phyloP scores from a whole-genome alignment of 2,329 filamentous ascomycete species.

The Curvularia spicifera region DNA sequence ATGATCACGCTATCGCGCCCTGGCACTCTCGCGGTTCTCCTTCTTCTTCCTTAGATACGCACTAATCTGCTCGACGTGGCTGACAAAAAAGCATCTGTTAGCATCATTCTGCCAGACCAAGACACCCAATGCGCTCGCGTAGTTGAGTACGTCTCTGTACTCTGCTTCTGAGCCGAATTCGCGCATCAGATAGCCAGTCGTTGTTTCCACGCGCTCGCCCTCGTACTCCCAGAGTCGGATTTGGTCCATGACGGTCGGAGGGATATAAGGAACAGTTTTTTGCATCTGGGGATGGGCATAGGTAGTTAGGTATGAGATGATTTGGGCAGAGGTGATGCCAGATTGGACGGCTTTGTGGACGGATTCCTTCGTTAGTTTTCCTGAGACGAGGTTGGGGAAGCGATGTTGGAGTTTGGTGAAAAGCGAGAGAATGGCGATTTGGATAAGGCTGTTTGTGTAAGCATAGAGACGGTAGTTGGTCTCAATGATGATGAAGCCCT shows the following conservation, averaged over 20 bases:
- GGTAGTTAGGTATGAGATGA: slow-evolving; percentile 88
- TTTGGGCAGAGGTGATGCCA: slow-evolving; percentile 94
- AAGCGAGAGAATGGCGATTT: slow-evolving; percentile 90
- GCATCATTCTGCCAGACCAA: slow-evolving; percentile 83
- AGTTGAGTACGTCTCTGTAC: slow-evolving; percentile 71
- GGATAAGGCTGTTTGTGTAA: slow-evolving; percentile 90
- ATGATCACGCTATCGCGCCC: background rate
- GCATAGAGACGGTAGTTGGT: slow-evolving; percentile 98
- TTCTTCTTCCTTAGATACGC: slow-evolving; percentile 71
- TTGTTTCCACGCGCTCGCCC: slow-evolving; percentile 89
- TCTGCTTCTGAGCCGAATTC: slow-evolving; percentile 78
- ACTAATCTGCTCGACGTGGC: slow-evolving; percentile 84
- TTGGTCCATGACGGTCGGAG: slow-evolving; percentile 96
- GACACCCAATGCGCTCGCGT: slow-evolving; percentile 90
- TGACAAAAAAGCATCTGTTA: slow-evolving; percentile 88
- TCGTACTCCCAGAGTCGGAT: slow-evolving; percentile 98
- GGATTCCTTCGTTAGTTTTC: slow-evolving; percentile 86
- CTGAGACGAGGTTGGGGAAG: slow-evolving; percentile 92
- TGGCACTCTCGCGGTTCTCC: slow-evolving; percentile 20
- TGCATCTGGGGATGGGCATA: slow-evolving; percentile 96
- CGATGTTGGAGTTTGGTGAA: slow-evolving; percentile 88
- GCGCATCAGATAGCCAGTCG: slow-evolving; percentile 83
- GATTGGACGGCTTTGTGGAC: slow-evolving; percentile 85
- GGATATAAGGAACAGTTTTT: slow-evolving; percentile 76
- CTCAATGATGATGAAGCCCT: slow-evolving; percentile 92